Percentiles rank a stretch among this genome's conserved stretches.
Conservation (phyloP, 164 flowering plant genomes). For the Macadamia integrifolia region DNA sequence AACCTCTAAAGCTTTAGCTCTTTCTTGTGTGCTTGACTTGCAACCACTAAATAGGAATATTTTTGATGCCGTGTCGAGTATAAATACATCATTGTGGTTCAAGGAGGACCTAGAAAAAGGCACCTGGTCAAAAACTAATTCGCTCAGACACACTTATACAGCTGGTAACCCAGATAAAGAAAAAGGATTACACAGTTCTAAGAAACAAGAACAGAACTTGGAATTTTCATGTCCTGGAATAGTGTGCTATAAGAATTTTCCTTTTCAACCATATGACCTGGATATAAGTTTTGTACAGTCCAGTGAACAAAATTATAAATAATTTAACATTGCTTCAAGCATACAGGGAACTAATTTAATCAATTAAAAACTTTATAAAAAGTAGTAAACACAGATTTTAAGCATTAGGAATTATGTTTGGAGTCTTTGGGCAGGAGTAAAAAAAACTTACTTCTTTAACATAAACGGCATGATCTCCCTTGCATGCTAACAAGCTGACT, state of each 20-base stretch:
- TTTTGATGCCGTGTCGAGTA: slow-evolving; percentile 65
- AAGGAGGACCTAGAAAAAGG: slow-evolving; percentile 63
- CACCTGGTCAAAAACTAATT: slow-evolving; percentile 33
- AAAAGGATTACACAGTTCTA: background rate
- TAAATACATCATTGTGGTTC: slow-evolving; percentile 65
- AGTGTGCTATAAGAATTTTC: too few species aligned
- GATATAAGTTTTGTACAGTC: too few species aligned
- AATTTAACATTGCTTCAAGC: too few species aligned
- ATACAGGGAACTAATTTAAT: too few species aligned
- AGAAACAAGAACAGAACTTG: background rate
- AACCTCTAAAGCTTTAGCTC: slow-evolving; percentile 77
- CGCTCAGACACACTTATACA: background rate
- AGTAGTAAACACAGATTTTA: background rate
- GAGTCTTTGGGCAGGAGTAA: background rate
- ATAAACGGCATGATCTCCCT: slow-evolving; percentile 60
- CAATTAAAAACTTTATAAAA: too few species aligned
- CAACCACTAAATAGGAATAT: slow-evolving; percentile 63
- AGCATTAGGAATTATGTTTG: background rate
- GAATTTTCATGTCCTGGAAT: too few species aligned
- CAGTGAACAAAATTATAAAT: too few species aligned
- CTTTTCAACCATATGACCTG: too few species aligned
- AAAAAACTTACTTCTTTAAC: slow-evolving; percentile 53
- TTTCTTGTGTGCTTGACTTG: slow-evolving; percentile 62
- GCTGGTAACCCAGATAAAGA: slow-evolving; percentile 1
- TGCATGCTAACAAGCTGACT: slow-evolving; percentile 49